These are phyloP conservation scores for Diplodia seriata DNA, from an alignment of 2,329 filamentous ascomycete genomes.

Conservation along the genomic window DNA sequence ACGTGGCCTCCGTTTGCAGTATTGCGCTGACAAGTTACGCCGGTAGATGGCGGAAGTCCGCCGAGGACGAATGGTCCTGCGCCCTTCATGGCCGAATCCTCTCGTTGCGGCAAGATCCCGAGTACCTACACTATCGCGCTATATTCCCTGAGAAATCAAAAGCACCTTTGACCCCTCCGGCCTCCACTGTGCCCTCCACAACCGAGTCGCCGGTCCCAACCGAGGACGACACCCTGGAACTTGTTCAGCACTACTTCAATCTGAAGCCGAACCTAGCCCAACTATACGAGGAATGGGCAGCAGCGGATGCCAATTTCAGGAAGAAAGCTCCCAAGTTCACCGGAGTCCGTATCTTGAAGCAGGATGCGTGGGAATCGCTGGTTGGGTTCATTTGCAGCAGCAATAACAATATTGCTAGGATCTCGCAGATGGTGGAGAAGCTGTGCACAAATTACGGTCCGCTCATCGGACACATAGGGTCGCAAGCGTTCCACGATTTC, in stretches of 20 bases:
- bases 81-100: conserved; percentile 85
- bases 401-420: conserved; percentile 96
- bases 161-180: conserved; percentile 48
- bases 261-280: conserved; percentile 75
- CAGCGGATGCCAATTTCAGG: conserved; percentile 84
- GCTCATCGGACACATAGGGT: conserved; percentile 72
- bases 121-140: conserved; percentile 79
- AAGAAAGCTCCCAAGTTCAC: conserved; percentile 85
- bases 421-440: conserved; percentile 96
- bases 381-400: conserved; percentile 97
- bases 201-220: conserved; percentile 43
- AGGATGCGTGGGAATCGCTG: conserved; percentile 95
- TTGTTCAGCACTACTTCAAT: conserved; percentile 87
- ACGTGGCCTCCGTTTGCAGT: neutral
- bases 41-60: conserved; percentile 80
- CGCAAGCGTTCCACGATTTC: conserved; percentile 83
- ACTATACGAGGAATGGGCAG: conserved; percentile 88
- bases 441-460: conserved; percentile 86
- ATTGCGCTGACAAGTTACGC: neutral
- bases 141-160: conserved; percentile 57
- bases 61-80: conserved; percentile 85
- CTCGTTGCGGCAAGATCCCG: conserved; percentile 81
- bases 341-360: conserved; percentile 88
- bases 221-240: conserved; percentile 74
- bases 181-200: conserved; percentile 48